Evolutionary conservation across 2,329 filamentous ascomycete genomes (phyloP).

Genomic region (Sarocladium brachiariae): DNA sequence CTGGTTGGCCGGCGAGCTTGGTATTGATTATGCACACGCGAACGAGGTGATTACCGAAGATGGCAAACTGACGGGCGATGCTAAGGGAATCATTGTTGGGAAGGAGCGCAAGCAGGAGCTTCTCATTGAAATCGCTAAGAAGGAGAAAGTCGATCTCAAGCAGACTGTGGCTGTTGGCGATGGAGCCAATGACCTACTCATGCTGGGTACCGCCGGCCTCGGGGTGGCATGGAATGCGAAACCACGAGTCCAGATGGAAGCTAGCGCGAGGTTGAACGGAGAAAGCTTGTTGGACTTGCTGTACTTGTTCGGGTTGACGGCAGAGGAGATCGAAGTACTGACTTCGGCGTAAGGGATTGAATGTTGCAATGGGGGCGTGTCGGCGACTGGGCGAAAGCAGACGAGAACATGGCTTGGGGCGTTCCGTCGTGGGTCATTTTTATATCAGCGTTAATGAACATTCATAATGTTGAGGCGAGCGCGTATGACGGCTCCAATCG

Average conservation of each 20-base stretch:
- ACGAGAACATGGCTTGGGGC: background rate
- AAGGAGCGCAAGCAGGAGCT: slow-evolving; percentile 68
- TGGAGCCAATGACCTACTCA: slow-evolving; percentile 74
- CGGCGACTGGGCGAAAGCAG: slow-evolving; percentile 10
- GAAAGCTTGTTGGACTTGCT: slow-evolving; percentile 64
- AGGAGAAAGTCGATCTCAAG: slow-evolving; percentile 57
- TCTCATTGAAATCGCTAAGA: slow-evolving; percentile 61
- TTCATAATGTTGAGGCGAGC: background rate
- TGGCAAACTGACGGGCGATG: slow-evolving; percentile 61
- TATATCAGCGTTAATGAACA: background rate
- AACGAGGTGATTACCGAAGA: slow-evolving; percentile 70
- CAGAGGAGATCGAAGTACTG: slow-evolving; percentile 44
- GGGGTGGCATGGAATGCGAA: slow-evolving; percentile 83
- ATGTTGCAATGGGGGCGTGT: slow-evolving; percentile 1
- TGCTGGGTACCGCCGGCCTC: slow-evolving; percentile 69
- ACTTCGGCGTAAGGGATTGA: slow-evolving; percentile 5
- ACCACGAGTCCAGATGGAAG: slow-evolving; percentile 72
- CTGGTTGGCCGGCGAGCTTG: slow-evolving; percentile 76
- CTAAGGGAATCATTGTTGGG: slow-evolving; percentile 67
- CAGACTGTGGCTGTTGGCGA: slow-evolving; percentile 73
- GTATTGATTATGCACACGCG: slow-evolving; percentile 81
- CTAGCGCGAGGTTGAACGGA: slow-evolving; percentile 64
- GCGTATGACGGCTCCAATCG: no score
- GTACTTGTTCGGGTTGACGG: slow-evolving; percentile 66
- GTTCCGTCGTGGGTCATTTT: no score